phyloP scores from a whole-genome alignment of 208 protist genomes.

The Leishmania lainsoni region DNA sequence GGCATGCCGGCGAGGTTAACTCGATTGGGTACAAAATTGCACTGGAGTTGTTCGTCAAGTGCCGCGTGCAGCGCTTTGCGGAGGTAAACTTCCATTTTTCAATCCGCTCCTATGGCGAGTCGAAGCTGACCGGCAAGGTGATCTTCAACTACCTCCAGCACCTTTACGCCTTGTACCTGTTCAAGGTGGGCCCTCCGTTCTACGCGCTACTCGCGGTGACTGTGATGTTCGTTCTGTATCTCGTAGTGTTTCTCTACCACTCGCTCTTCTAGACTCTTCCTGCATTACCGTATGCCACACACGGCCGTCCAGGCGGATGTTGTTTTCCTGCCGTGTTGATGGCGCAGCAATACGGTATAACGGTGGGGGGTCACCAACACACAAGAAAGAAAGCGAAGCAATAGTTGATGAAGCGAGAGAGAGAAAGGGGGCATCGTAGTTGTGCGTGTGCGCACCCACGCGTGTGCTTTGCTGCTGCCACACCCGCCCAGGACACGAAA shows the following conservation, averaged over 20 bases:
- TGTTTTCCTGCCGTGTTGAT: background rate
- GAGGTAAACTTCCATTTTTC: constrained; percentile 90
- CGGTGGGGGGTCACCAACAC: background rate
- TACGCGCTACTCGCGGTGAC: constrained; percentile 38
- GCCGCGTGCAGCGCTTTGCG: constrained; percentile 55
- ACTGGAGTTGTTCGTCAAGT: constrained; percentile 92
- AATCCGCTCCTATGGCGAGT: constrained; percentile 76
- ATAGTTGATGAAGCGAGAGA: background rate
- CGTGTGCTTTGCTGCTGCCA: background rate
- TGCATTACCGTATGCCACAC: background rate
- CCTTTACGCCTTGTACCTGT: constrained; percentile 75
- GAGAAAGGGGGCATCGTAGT: background rate
- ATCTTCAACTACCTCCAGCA: constrained; percentile 88
- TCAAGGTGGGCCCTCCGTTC: constrained; percentile 47
- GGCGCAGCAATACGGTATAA: background rate
- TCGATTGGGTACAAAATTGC: constrained; percentile 95
- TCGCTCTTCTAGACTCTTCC: constrained; percentile 3
- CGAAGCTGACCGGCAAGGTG: constrained; percentile 90
- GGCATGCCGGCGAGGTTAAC: constrained; percentile 52
- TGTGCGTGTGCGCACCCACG: background rate
- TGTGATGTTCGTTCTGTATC: constrained; percentile 21
- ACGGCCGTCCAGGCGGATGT: background rate
- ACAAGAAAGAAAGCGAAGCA: background rate
- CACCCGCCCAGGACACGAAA: background rate
- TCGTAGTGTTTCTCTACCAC: constrained; percentile 4